phyloP scores from a whole-genome alignment of 2,329 filamentous ascomycete species.

The Mycosphaerella sp. region DNA sequence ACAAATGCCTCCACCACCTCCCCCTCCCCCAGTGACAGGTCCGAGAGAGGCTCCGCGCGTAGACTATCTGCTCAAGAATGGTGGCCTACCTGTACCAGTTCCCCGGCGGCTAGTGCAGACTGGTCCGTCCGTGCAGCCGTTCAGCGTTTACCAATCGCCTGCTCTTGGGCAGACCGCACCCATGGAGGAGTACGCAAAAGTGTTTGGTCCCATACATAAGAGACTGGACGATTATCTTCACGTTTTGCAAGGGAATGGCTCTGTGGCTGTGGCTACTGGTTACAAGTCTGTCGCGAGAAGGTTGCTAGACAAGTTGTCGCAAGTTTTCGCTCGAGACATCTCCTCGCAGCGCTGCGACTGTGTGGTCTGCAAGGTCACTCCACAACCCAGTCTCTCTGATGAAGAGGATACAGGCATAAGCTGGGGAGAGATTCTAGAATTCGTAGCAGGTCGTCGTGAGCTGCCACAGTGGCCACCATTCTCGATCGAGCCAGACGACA shows the following conservation, averaged over 20 bases:
- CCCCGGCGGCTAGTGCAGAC: conserved; percentile 67
- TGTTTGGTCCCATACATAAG: conserved; percentile 78
- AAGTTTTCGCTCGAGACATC: conserved; percentile 89
- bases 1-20: conserved; percentile 57
- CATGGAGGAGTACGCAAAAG: conserved; percentile 37
- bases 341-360: conserved; percentile 80
- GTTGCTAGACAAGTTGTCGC: conserved; percentile 81
- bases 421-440: conserved; percentile 93
- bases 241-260: conserved; percentile 77
- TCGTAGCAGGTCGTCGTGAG: conserved; percentile 81
- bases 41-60: conserved; percentile 70
- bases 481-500: conserved; percentile 54
- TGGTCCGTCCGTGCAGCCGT: conserved; percentile 51
- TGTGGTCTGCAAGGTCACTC: conserved; percentile 64
- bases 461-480: conserved; percentile 87
- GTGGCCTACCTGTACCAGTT: conserved; percentile 66
- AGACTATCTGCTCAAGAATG: conserved; percentile 86
- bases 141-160: conserved; percentile 56
- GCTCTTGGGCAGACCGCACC: conserved; percentile 33
- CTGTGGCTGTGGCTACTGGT: conserved; percentile 87
- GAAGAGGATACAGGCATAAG: conserved; percentile 64
- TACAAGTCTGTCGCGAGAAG: conserved; percentile 91
- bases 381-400: conserved; percentile 40
- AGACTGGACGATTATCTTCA: conserved; percentile 79
- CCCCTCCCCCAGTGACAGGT: conserved; percentile 61